These are phyloP conservation scores for Fusarium decemcellulare DNA, from an alignment of 2,329 filamentous ascomycete genomes.

Conservation along the genomic window DNA sequence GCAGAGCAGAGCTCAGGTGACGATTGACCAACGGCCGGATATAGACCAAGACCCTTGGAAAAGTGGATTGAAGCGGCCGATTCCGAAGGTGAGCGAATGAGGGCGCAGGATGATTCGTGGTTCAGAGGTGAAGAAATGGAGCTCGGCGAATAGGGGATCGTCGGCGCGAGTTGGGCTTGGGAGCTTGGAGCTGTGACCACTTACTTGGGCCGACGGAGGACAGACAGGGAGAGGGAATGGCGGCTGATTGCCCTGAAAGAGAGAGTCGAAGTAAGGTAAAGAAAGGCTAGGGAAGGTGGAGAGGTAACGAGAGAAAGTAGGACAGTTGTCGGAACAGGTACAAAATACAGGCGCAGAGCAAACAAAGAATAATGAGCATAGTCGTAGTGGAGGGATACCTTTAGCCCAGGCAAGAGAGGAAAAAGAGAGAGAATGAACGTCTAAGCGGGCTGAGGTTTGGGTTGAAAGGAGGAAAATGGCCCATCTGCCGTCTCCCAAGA, in stretches of 20 bases:
- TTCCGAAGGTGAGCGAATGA: slow-evolving; percentile 1
- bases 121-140: slow-evolving; percentile 1
- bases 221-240: background rate
- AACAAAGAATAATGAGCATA: slow-evolving; percentile 40
- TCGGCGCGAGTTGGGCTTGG: slow-evolving; percentile 17
- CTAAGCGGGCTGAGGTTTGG: background rate
- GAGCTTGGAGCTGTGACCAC: slow-evolving; percentile 23
- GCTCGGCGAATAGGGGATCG: slow-evolving; percentile 7
- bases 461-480: slow-evolving; percentile 26
- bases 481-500: background rate
- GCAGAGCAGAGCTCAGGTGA: slow-evolving; percentile 17
- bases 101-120: slow-evolving; percentile 20
- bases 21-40: slow-evolving; percentile 31
- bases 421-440: background rate
- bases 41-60: slow-evolving; percentile 18
- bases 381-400: slow-evolving; percentile 17
- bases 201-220: background rate
- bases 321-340: slow-evolving; percentile 38
- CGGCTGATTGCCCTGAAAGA: background rate
- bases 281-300: slow-evolving; percentile 29
- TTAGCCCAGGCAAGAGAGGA: slow-evolving; percentile 8
- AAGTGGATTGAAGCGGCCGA: slow-evolving; percentile 15
- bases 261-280: background rate
- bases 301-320: slow-evolving; percentile 31
- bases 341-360: slow-evolving; percentile 33